phyloP scores from a whole-genome alignment of 768 basidiomycete species.

The Nevesoporus exiguus region DNA sequence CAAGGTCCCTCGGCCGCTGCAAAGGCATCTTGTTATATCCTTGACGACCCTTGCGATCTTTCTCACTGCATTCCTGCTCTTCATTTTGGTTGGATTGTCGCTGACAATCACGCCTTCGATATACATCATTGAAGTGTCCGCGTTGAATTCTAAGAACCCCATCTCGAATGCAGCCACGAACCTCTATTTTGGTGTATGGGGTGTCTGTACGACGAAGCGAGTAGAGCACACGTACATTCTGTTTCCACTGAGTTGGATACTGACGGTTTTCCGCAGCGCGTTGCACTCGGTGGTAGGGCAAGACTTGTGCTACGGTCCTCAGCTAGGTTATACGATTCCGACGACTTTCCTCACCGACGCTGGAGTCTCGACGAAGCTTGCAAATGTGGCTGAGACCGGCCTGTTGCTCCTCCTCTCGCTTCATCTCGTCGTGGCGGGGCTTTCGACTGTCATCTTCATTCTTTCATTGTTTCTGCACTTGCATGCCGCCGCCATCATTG shows the following conservation, averaged over 20 bases:
- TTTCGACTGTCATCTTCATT: slow-evolving; percentile 52
- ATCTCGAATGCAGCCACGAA: slow-evolving; percentile 53
- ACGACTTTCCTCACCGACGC: slow-evolving; percentile 38
- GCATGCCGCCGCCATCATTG: slow-evolving; percentile 50
- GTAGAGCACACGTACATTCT: background rate
- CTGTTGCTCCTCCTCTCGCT: slow-evolving; percentile 59
- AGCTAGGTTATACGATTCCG: slow-evolving; percentile 69
- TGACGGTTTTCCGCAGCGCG: slow-evolving; percentile 4
- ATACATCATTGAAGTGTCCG: slow-evolving; percentile 52
- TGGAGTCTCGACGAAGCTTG: slow-evolving; percentile 43
- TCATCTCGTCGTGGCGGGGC: slow-evolving; percentile 61
- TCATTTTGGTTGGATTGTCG: slow-evolving; percentile 73
- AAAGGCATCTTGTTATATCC: slow-evolving; percentile 46
- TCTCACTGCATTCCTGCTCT: slow-evolving; percentile 62
- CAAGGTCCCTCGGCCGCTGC: slow-evolving; percentile 36
- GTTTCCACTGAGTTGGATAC: too few relatives aligned
- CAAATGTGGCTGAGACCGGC: slow-evolving; percentile 45
- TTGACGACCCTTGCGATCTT: slow-evolving; percentile 47
- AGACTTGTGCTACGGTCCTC: slow-evolving; percentile 56
- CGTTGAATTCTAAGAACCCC: slow-evolving; percentile 29
- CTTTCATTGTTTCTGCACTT: slow-evolving; percentile 58
- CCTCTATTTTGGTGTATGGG: slow-evolving; percentile 80
- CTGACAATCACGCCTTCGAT: slow-evolving; percentile 70
- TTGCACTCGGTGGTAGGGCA: background rate
- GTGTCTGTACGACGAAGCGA: slow-evolving; percentile 65